Base-by-base conservation (phyloP, 2,329 filamentous ascomycete species). In the Botrytis porri region DNA sequence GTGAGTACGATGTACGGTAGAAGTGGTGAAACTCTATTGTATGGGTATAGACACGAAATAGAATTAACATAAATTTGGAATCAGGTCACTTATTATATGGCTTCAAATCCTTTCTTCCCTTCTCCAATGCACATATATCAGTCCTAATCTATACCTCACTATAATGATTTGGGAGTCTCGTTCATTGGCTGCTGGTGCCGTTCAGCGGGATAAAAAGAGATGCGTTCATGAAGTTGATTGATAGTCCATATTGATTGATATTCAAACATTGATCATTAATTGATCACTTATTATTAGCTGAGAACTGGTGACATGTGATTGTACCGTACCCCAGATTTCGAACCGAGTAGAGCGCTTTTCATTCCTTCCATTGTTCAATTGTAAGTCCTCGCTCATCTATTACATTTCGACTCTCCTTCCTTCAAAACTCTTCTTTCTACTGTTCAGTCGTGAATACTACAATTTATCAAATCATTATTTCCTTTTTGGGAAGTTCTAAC, bases 221-320 rank as follows among this genome's bases (percentile, higher is more conserved):
- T 54, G n/a, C 51, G 29, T 18, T 54, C 51, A 29, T n/a, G 3
- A 16, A n/a, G 14, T 29, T 29, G 51, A 54, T 7, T 29, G n/a
- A 57, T 57, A 57, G 14, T 57, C 51, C 25, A 18, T 57, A 18
- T 57, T 18, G 51, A 57, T 57, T 57, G 51, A 57, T 57, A 16
- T 29, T 54, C 48, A 54, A 14, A 57, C 22, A 69, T 57, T 37
- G 48, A 41, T n/a, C 22, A 5, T 48, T 57, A n/a, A n/a, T n/a
- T n/a, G n/a, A n/a, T n/a, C n/a, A n/a, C n/a, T n/a, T n/a, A n/a
- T n/a, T n/a, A n/a, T n/a, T n/a, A 37, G 39, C 20, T 32, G n/a
- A 29, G 32, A 16, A 29, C 25, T 29, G 29, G n/a, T 74, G 72
- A 74, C 29, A 75, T 75, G 74, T 64, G 64, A 57, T 66, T 71